phyloP scores from a whole-genome alignment of 2,329 filamentous ascomycete genomes.

The Calonectria pteridis region DNA sequence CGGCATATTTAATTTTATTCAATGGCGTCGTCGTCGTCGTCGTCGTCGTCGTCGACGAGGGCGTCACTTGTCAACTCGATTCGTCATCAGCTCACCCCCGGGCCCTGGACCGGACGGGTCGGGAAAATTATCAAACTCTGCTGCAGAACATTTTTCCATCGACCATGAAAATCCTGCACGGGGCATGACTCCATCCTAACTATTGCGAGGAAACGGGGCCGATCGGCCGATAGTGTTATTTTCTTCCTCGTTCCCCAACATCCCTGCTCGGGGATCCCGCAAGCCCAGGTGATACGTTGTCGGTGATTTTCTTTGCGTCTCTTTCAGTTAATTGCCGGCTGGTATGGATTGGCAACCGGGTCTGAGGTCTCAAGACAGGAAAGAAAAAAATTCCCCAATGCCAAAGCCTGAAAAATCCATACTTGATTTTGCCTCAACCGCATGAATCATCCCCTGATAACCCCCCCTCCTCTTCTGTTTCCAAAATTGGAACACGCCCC shows the following conservation, averaged over 20 bases:
- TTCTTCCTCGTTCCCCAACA: background rate
- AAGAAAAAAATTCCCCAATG: background rate
- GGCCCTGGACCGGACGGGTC: background rate
- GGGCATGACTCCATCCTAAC: background rate
- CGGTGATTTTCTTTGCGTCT: background rate
- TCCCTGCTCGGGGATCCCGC: conserved; percentile 12
- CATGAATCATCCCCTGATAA: background rate
- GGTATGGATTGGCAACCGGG: background rate
- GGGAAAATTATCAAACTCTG: background rate
- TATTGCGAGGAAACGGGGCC: background rate
- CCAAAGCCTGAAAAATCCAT: background rate
- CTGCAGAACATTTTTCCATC: background rate
- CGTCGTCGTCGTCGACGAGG: conserved; percentile 3
- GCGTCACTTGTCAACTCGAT: background rate
- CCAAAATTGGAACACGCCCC: conserved; percentile 11
- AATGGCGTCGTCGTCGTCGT: conserved; percentile 8
- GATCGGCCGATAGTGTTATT: conserved; percentile 8
- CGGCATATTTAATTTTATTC: conserved; percentile 8
- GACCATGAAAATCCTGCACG: background rate
- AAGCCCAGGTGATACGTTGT: background rate
- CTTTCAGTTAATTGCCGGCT: background rate
- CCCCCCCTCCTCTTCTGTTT: conserved; percentile 9
- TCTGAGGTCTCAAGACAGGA: background rate
- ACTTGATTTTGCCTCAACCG: background rate
- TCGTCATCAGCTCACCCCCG: background rate